phyloP scores from a whole-genome alignment of 805 yeast genomes.

The Lachancea sp. region DNA sequence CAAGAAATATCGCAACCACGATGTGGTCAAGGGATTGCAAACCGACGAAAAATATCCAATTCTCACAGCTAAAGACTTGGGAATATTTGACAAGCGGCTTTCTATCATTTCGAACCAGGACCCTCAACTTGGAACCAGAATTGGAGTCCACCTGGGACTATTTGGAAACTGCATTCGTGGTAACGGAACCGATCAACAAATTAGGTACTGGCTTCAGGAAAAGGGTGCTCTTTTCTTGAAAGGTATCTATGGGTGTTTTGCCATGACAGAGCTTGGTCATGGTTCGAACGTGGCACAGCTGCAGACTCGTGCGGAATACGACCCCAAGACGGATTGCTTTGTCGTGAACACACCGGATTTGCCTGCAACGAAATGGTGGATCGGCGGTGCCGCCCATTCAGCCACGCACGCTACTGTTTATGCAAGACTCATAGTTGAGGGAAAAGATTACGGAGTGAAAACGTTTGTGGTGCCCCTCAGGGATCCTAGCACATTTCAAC shows the following conservation, averaged over 20 bases:
- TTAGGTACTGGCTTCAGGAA: constrained; percentile 71
- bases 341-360: constrained; percentile 78
- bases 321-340: constrained; percentile 58
- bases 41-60: constrained; percentile 10
- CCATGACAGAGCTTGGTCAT: constrained; percentile 89
- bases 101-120: constrained; percentile 60
- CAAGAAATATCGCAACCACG: constrained; percentile 18
- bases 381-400: constrained; percentile 95
- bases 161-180: constrained; percentile 79
- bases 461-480: constrained; percentile 88
- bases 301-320: constrained; percentile 86
- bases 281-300: constrained; percentile 92
- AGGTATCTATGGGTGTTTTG: constrained; percentile 79
- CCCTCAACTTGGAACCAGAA: constrained; percentile 72
- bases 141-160: constrained; percentile 84
- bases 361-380: constrained; percentile 98
- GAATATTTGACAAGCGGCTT: constrained; percentile 50
- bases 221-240: constrained; percentile 55
- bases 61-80: constrained; percentile 22
- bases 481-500: constrained; percentile 56
- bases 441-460: constrained; percentile 86
- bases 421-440: constrained; percentile 76
- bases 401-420: constrained; percentile 83
- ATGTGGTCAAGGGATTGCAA: constrained; percentile 25
- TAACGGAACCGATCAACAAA: constrained; percentile 80